phyloP scores from a whole-genome alignment of 2,329 filamentous ascomycete species.

The Beauveria sp. region DNA sequence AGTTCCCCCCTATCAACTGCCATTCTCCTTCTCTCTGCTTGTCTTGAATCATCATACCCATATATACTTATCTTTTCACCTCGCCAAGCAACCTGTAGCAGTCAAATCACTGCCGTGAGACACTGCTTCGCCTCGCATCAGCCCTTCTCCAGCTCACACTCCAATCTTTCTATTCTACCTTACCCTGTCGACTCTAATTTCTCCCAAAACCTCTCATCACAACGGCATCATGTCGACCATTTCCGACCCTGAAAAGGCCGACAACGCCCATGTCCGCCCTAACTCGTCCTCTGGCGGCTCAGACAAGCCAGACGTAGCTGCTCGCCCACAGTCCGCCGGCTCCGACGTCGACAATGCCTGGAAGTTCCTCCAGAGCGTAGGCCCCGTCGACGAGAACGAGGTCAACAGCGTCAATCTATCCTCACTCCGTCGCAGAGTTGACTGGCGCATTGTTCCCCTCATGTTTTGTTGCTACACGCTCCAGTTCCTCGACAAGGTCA shows the following conservation, averaged over 20 bases:
- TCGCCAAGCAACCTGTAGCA: background rate
- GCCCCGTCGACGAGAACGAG: slow-evolving; percentile 26
- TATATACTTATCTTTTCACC: background rate
- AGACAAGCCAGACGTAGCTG: slow-evolving; percentile 5
- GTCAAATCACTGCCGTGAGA: background rate
- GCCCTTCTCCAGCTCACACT: background rate
- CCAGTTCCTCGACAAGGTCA: slow-evolving; percentile 58
- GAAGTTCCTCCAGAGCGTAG: slow-evolving; percentile 36
- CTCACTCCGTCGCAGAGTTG: slow-evolving; percentile 46
- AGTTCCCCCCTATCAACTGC: background rate
- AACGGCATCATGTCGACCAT: slow-evolving; percentile 17
- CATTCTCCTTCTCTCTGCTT: background rate
- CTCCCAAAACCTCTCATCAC: background rate
- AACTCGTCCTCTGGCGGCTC: slow-evolving; percentile 10
- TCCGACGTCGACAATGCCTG: slow-evolving; percentile 36
- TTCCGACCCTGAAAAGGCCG: background rate
- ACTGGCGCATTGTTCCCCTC: slow-evolving; percentile 51
- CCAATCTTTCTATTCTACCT: background rate
- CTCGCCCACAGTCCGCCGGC: slow-evolving; percentile 8
- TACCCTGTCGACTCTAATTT: background rate
- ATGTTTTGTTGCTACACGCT: slow-evolving; percentile 57
- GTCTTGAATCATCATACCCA: background rate
- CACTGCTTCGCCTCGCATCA: background rate
- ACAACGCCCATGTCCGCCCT: slow-evolving; percentile 12
- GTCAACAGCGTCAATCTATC: slow-evolving; percentile 33